Evolutionary conservation across 2,329 filamentous ascomycete species (phyloP).

Genomic region (Ceratocystis albifundus): DNA sequence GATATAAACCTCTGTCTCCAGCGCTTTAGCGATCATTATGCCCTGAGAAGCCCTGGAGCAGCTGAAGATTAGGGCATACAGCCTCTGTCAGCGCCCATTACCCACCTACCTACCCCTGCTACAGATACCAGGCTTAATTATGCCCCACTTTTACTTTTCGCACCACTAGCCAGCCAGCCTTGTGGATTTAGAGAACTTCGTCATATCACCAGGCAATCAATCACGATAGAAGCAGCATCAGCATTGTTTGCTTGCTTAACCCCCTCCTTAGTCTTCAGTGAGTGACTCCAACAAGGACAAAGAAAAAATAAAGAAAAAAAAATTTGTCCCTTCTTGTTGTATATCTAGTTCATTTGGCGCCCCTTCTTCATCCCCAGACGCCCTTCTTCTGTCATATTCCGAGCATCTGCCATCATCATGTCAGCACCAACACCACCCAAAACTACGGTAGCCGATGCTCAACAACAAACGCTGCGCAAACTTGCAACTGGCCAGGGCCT

Average conservation of each 20-base stretch:
- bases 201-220: background rate
- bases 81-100: background rate
- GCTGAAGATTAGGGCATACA: background rate
- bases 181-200: conserved; percentile 4
- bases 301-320: too few species aligned
- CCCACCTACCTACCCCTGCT: background rate
- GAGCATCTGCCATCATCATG: background rate
- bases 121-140: background rate
- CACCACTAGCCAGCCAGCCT: conserved; percentile 1
- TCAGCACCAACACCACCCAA: background rate
- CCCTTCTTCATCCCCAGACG: background rate
- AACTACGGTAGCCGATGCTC: background rate
- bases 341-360: background rate
- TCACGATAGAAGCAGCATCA: background rate
- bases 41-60: background rate
- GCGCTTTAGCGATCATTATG: background rate
- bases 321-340: background rate
- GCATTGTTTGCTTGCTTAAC: background rate
- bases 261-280: background rate
- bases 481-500: conserved; percentile 9
- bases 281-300: background rate
- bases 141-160: background rate
- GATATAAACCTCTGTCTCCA: too few species aligned
- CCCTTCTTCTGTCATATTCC: background rate
- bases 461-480: conserved; percentile 9